Percentiles rank a stretch among this genome's conserved stretches.
phyloP scores from a whole-genome alignment of 331 rosid genomes.

The Telfairia occidentalis region DNA sequence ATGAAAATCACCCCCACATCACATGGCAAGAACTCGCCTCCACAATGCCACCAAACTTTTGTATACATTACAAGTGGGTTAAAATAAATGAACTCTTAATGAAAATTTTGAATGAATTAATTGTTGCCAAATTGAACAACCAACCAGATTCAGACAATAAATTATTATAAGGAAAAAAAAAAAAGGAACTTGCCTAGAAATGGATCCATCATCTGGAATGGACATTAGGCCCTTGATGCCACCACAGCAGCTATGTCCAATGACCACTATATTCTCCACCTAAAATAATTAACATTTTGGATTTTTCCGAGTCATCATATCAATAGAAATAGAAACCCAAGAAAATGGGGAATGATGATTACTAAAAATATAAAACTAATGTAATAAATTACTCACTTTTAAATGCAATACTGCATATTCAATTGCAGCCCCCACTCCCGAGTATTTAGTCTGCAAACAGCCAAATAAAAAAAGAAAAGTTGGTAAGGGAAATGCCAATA shows the following conservation, averaged over 20 bases:
- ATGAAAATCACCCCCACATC: too few species aligned
- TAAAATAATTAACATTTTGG: conserved; percentile 7
- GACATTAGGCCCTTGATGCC: conserved; percentile 98
- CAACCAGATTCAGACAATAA: background rate
- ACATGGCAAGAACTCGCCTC: background rate
- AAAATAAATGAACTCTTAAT: background rate
- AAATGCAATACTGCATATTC: conserved; percentile 85
- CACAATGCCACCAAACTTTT: background rate
- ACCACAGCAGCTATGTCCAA: conserved; percentile 96
- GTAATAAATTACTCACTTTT: conserved; percentile 37
- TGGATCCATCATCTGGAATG: conserved; percentile 78
- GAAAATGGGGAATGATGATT: background rate
- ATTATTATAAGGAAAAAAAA: background rate
- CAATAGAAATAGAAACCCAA: background rate
- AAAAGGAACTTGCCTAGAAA: conserved; percentile 36
- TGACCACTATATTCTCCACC: conserved; percentile 90
- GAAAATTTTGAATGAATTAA: background rate
- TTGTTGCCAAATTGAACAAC: background rate
- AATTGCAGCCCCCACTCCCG: conserved; percentile 94
- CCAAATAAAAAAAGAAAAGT: background rate
- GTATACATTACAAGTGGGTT: background rate
- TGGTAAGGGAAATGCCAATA: too few species aligned
- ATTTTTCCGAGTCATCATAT: background rate
- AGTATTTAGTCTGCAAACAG: conserved; percentile 48
- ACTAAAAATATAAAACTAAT: background rate